A percentile compares a stretch with the other conserved stretches of the same genome.
These are phyloP conservation scores for Blastobotrys elegans DNA, from an alignment of 1,139 yeast species.

Conservation along the genomic window DNA sequence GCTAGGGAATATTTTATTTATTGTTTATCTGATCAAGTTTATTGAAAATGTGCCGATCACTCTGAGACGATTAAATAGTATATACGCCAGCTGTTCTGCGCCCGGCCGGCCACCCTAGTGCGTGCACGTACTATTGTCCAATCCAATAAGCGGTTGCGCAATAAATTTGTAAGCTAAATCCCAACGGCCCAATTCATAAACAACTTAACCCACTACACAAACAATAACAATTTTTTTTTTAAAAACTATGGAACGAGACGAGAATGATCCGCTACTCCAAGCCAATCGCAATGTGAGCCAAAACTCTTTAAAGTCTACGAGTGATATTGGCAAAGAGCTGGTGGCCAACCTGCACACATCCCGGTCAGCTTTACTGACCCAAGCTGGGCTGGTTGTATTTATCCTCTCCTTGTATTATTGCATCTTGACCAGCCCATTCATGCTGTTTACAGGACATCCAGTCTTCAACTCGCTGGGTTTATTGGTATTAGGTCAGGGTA, in stretches of 20 bases:
- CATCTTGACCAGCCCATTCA: conserved; percentile 19
- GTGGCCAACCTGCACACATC: not conserved
- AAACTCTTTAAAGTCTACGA: not conserved
- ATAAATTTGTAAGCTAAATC: no score
- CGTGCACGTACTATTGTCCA: no score
- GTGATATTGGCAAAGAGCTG: not conserved
- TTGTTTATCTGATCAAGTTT: no score
- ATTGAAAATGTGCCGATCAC: no score
- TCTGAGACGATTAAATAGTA: no score
- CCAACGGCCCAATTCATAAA: no score
- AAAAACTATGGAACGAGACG: not conserved
- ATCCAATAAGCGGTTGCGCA: no score
- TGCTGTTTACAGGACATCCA: conserved; percentile 27
- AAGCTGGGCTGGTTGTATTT: conserved; percentile 18
- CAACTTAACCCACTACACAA: no score
- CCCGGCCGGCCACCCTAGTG: no score
- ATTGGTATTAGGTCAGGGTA: conserved; percentile 21
- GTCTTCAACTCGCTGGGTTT: conserved; percentile 24
- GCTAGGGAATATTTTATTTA: no score
- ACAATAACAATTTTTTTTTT: not conserved
- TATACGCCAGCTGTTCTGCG: no score
- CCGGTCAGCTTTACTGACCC: conserved; percentile 18
- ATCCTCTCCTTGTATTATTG: conserved; percentile 17
- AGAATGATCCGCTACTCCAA: not conserved
- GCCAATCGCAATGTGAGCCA: conserved; percentile 3